phyloP scores from a whole-genome alignment of 225 moss, liverwort and hornwort species.

The Polytrichum formosum region DNA sequence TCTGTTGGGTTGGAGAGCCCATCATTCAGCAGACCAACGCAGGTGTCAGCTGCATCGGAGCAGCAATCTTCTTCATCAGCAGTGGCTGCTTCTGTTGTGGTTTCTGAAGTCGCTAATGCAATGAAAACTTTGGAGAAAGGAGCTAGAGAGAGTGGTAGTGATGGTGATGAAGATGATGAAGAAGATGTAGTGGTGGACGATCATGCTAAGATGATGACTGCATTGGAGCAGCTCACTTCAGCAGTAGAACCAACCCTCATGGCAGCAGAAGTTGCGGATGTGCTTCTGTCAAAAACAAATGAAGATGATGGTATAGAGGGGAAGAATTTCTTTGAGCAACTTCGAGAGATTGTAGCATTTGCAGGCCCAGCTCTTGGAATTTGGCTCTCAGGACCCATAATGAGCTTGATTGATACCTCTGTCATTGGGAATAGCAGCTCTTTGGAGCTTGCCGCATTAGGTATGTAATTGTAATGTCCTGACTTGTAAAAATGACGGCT shows the following conservation, averaged over 20 bases:
- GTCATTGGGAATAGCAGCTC: conserved; percentile 90
- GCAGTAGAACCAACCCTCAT: conserved; percentile 35
- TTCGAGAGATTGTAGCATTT: conserved; percentile 80
- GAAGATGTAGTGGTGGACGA: neutral
- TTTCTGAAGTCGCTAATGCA: conserved; percentile 39
- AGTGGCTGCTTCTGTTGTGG: conserved; percentile 36
- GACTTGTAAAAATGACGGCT: too few relatives aligned
- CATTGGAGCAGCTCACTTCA: conserved; percentile 32
- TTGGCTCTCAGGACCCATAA: conserved; percentile 90
- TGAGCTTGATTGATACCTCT: conserved; percentile 92
- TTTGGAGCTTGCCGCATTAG: conserved; percentile 88
- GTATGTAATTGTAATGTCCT: conserved; percentile 21
- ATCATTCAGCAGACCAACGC: conserved; percentile 12
- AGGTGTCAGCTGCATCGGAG: conserved; percentile 13
- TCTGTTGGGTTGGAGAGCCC: conserved; percentile 9
- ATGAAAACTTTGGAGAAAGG: conserved; percentile 31
- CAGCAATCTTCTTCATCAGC: conserved; percentile 27
- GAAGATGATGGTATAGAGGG: conserved; percentile 16
- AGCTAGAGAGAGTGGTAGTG: conserved; percentile 3
- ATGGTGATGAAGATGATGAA: conserved; percentile 6
- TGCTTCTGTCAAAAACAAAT: conserved; percentile 16
- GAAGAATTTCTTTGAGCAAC: conserved; percentile 66
- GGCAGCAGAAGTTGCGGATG: conserved; percentile 34
- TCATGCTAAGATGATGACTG: conserved; percentile 29
- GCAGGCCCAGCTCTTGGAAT: conserved; percentile 96